phyloP scores from a whole-genome alignment of 768 basidiomycete genomes.

The Amanita phalloides region DNA sequence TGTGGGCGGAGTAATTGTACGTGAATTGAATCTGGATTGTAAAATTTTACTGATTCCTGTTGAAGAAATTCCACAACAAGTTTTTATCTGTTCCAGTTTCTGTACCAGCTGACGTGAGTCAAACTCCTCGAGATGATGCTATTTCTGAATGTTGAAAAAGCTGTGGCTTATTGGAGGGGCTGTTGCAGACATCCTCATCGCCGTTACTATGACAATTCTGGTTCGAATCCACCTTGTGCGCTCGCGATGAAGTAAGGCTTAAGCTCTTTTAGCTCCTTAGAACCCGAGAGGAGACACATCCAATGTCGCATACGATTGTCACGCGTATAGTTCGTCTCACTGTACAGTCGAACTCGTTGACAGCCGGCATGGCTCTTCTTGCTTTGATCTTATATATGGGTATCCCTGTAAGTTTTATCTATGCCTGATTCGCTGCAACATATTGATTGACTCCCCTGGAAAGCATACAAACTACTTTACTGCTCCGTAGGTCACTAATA shows the following conservation, averaged over 20 bases:
- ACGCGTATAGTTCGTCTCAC: conserved; percentile 7
- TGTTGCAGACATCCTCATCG: conserved; percentile 7
- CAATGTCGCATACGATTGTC: conserved; percentile 6
- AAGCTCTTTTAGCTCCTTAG: background rate
- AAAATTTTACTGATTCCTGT: background rate
- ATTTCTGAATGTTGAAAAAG: background rate
- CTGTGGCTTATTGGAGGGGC: conserved; percentile 8
- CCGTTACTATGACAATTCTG: conserved; percentile 7
- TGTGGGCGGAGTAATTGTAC: background rate
- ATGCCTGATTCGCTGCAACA: background rate
- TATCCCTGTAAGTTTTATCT: background rate
- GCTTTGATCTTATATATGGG: background rate
- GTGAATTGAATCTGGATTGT: background rate
- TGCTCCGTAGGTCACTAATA: background rate
- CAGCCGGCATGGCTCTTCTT: background rate
- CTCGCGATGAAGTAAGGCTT: background rate
- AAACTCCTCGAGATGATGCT: background rate
- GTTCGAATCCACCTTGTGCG: background rate
- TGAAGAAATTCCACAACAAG: background rate
- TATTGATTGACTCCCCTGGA: background rate
- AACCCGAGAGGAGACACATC: conserved; percentile 3
- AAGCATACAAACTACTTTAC: conserved; percentile 1
- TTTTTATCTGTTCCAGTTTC: background rate
- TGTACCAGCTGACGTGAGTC: background rate
- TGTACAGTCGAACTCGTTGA: conserved; percentile 8